Percentiles rank a stretch among this genome's conserved stretches.
Evolutionary conservation across 306 rosid genomes (phyloP).

Genomic region (Vigna radiata): DNA sequence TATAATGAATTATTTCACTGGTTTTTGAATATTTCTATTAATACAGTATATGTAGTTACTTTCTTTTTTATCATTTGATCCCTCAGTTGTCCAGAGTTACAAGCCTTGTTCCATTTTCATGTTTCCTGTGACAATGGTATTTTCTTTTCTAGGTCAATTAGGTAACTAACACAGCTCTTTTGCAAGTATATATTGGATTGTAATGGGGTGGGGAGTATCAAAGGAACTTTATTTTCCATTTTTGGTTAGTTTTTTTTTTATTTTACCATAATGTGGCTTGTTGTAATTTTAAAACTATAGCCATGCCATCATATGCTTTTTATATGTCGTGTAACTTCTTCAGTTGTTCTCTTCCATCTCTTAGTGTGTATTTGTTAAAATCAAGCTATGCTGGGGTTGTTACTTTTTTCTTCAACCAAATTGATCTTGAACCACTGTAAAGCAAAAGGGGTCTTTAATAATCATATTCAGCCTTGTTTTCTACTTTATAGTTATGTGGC

Average conservation of each 20-base stretch:
- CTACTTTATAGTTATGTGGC: neutral
- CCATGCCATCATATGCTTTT: neutral
- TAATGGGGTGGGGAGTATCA: conserved; percentile 22
- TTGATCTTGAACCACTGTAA: conserved; percentile 12
- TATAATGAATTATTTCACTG: conserved; percentile 18
- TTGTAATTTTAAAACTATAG: conserved; percentile 13
- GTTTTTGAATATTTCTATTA: conserved; percentile 40
- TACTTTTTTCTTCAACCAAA: neutral
- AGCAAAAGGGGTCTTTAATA: conserved; percentile 3
- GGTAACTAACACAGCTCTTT: conserved; percentile 42
- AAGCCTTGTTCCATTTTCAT: conserved; percentile 57
- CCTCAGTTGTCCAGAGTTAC: conserved; percentile 54
- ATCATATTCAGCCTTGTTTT: neutral
- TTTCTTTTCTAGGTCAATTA: conserved; percentile 52
- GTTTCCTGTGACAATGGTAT: conserved; percentile 52
- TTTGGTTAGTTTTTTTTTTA: conserved; percentile 16
- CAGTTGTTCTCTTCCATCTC: neutral
- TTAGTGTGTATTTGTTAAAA: conserved; percentile 8
- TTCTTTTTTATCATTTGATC: conserved; percentile 53
- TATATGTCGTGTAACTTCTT: neutral
- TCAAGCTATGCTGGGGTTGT: conserved; percentile 17
- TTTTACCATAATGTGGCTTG: neutral
- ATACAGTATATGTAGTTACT: conserved; percentile 45
- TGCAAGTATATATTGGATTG: conserved; percentile 35
- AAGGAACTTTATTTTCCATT: neutral